Evolutionary conservation across 2,329 filamentous ascomycete genomes (phyloP), one percentile per base, ranked within the genome.

Genomic region (Colletotrichum kahawae): DNA sequence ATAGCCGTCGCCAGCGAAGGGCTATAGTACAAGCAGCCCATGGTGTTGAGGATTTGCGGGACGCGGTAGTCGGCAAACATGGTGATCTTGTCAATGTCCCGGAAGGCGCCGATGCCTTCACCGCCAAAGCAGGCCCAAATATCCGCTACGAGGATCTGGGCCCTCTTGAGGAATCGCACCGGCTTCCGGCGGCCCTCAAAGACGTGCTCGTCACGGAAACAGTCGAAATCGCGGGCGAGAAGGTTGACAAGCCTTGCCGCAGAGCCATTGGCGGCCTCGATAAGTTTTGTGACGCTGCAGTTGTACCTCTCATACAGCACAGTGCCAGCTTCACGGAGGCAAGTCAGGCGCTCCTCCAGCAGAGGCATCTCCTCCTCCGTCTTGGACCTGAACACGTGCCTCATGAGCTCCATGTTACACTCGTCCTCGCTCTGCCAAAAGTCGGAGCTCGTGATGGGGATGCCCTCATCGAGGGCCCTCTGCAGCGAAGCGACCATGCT

Each of bases 41-140:
- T 88, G 12, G 92, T 92, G 79, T 96, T 92, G 38, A 99, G 90
- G 79, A 98, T 97, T 85, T 99, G 97, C 16, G 97, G 97, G 69
- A 99, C 93, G 57, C 97, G 94, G 82, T 99, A 99, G 86, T 99
- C 97, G 81, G 97, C 96, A 87, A 99, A 99, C 93, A 98, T 98
- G 76, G 97, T 99, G 80, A 99, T 94, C 82, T 95, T 95, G 85
- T 97, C 94, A 79, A 99, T 98, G 82, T 99, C 97, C 72, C 92
- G 82, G 83, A 99, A 99, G 33, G 90, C 87, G 36, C 97, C 97
- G 80, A 93, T 96, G 31, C 90, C 89, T 78, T 93, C 88, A 60
- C 95, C 95, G 68, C 96, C 92, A 82, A 98, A 98, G 77, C 95
- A 97, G 7, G 97, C 97, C 97, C 97, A 99, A 1, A 98, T 83